Evolutionary conservation across 768 basidiomycete species (phyloP), one percentile per base, ranked within the genome.

Genomic region (Mycena crocata): DNA sequence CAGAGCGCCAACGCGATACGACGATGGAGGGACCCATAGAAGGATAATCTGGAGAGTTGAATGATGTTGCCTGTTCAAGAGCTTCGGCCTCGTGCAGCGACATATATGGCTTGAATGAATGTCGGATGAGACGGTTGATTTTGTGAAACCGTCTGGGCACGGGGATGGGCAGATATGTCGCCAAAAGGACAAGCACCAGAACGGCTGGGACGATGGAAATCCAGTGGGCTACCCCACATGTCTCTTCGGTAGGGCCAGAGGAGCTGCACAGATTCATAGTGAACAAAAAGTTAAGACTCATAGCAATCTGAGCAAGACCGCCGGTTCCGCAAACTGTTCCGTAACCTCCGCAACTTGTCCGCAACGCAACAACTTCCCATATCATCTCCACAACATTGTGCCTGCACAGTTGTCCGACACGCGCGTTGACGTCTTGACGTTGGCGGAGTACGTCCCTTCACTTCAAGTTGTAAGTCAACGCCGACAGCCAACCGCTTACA

Each of bases 1-100:
- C 26, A 14, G 64, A 62, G 8, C 68, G 65, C 72, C 73, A 70
- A 21, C 39, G 61, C 12, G 67, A 52, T 23, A 24, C 39, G 30
- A 13, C 14, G 19, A 24, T 19, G 54, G 19, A 21, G 8, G 8
- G 54, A 35, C 6, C n/a, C 42, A 19, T 42, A 17, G 40, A 17
- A 19, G 40, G 17, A 19, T 19, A 37, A 37, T 8, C 2, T 19
- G 8, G 19, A 15, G 34, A n/a, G 24, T 2, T 15, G 31, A 34
- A 17, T n/a, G n/a, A n/a, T n/a, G n/a, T n/a, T n/a, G 45, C 32
- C 9, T 3, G 13, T 5, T 60, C 34, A 5, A 60, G n/a, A 1
- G 50, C 58, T 24, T 66, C 58, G 12, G 66, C 66, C 24, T 63
- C 66, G 5, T 39, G 23, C 13, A 67, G 32, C 2, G 61, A 17